Base-by-base conservation (phyloP, 2,329 filamentous ascomycete species). In the Talaromyces sp. region DNA sequence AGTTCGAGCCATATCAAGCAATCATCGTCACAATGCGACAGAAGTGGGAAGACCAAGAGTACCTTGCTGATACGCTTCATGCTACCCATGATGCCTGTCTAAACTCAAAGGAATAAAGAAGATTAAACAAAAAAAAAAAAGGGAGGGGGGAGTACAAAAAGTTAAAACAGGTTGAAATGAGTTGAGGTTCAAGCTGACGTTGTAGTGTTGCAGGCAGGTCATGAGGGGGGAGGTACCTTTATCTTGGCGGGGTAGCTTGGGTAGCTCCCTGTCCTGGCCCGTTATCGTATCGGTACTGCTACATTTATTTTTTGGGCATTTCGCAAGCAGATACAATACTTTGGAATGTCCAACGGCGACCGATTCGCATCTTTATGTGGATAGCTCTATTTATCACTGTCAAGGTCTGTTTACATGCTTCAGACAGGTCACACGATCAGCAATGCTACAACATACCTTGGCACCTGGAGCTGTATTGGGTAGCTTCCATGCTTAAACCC, bases 31-130 rank as follows among this genome's bases (percentile, higher is more conserved):
- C 7, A 31, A 31, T 27, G 37, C 37, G 56, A 27, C 1, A 45
- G 56, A 11, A 2, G 39, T 2, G 13, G 35, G 35, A 19, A 22
- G 7, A 60, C 22, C 52, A 56, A 13, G 27, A 1, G 6, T 31
- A 9, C 80, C 76, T 82, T 82, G n/a, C 78, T 76, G 69, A 82
- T 81, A 52, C 80, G 77, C 70, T 82, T 82, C 67, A 81, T 77
- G 66, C 79, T 80, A 58, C 76, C 76, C 78, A 80, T 80, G 61
- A 39, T 58, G 66, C 15, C 49, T 22, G 41, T 61, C n/a, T 37
- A 19, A 7, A 31, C 19, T 37, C 31, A 35, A 31, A 61, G 13
- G 25, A 11, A 17, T 11, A 3, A 5, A 13, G 9, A 10, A 13
- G 35, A 37, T 10, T 10, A 3, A n/a, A 50, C 9, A 11, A 43